Base-by-base conservation (phyloP, 805 yeast genomes). In the Kazachstania bromeliacearum region DNA sequence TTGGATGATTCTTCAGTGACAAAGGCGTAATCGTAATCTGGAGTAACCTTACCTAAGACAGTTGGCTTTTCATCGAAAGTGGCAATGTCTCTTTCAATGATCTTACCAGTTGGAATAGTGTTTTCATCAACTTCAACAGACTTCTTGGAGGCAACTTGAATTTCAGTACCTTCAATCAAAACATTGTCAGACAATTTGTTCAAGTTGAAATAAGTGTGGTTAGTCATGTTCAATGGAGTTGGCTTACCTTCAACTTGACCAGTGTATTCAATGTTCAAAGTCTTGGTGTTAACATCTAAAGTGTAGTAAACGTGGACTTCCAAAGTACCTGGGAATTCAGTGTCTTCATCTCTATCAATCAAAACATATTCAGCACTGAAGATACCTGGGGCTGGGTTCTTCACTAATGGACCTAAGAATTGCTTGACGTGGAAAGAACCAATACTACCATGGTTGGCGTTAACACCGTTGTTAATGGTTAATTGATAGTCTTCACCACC, bases 281-380 rank as follows among this genome's bases (percentile, higher is more conserved):
- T 49, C 39, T 48, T 49, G 26, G 44, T 45, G 9, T 50, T 50
- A 4, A 50, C 57, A 20, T 55, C 53, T 22, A 75, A 46, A 18
- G 66, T 64, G 52, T 74, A 78, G 24, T 54, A 64, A 21, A 73
- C 75, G 12, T 44, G 44, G 8, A 68, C 66, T 27, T 59, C 61
- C 40, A 78, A 58, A 31, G 67, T 70, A 16, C 79, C 81, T 12
- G 84, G 84, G 57, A 73, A 77, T 10, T 79, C 81, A 41, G 73
- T 67, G 34, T 64, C 62, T 17, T 71, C 65, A 42, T 70, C 71
- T 10, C 39, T 40, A 37, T 76, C 79, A 26, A 63, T 45, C 27
- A 63, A 57, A 13, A 58, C 45, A 49, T 69, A 75, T 17, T 55
- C 60, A 15, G 59, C 60, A 6, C 56, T 50, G 28, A 51, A 55